Evolutionary conservation across 2,329 filamentous ascomycete species (phyloP).

Genomic region (Tolypocladium amazonense): DNA sequence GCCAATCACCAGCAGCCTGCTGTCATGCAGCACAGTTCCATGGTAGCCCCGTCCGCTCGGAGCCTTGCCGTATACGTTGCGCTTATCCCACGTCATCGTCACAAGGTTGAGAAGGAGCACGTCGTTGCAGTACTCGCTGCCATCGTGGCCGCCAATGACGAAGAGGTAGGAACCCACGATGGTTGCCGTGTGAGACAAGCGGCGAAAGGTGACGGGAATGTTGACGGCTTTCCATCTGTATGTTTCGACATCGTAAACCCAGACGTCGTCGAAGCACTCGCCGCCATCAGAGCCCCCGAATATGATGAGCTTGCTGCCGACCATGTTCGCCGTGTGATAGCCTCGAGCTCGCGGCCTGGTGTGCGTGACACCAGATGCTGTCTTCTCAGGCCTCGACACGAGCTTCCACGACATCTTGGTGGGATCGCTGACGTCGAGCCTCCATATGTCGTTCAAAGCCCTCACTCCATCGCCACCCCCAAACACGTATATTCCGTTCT

Average conservation of each 20-base stretch:
- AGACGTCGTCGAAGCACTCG: constrained; percentile 64
- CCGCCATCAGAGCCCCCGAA: constrained; percentile 60
- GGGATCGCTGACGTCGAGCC: constrained; percentile 57
- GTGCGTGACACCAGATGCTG: constrained; percentile 19
- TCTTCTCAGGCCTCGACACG: constrained; percentile 38
- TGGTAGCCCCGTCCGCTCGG: constrained; percentile 58
- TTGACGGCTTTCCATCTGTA: constrained; percentile 47
- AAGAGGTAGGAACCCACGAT: constrained; percentile 62
- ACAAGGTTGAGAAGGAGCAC: constrained; percentile 59
- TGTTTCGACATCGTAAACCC: constrained; percentile 60
- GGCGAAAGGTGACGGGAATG: constrained; percentile 50
- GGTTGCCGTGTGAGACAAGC: constrained; percentile 58
- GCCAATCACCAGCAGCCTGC: constrained; percentile 51
- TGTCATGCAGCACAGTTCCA: constrained; percentile 54
- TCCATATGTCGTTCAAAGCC: constrained; percentile 61
- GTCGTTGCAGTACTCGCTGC: constrained; percentile 59
- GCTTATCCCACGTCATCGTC: constrained; percentile 63
- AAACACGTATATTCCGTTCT: constrained; percentile 63
- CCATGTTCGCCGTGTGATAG: constrained; percentile 65
- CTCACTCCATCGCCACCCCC: constrained; percentile 61
- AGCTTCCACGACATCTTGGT: constrained; percentile 60
- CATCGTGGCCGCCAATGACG: constrained; percentile 60
- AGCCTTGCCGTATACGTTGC: constrained; percentile 52
- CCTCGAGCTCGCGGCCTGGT: constrained; percentile 51
- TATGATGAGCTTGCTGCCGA: constrained; percentile 61